Evolutionary conservation across 1,284 basidiomycete genomes (phyloP), one percentile per base, ranked within the genome.

Genomic region (Fomitiporia mediterranea): DNA sequence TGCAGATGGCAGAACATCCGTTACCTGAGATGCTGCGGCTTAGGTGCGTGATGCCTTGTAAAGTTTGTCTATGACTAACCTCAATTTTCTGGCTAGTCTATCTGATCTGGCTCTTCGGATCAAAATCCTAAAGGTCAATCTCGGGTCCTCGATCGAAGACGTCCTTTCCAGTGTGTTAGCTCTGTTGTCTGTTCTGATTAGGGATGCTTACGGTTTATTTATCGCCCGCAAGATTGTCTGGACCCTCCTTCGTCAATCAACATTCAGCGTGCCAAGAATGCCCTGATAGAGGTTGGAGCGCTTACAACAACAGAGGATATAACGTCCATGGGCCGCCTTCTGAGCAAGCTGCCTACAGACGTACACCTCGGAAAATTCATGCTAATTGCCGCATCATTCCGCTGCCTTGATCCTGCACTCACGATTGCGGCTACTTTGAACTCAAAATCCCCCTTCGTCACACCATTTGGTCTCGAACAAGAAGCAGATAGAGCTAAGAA

Each of bases 301-400:
- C 72, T 99, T 52, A 98, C 94, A 0, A 65, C 81, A 0, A 77
- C 75, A 0, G 94, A 98, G 69, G 94, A 98, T 32, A 98, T 99
- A 64, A 99, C 97, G 1, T 88, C 94, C 0, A 89, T 99, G 79
- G 97, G 97, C 30, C 79, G 89, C 50, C 76, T 98, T 30, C 77
- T 99, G 44, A 93, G 91, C 73, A 91, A 93, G 68, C 76, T 99
- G 44, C 97, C 97, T 0, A 93, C 91, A 47, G 97, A 99, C 67
- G 95, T 99, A 27, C 94, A 99, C 68, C 82, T 99, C 17, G 95
- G 91, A 50, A 98, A 99, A 73, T 93, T 99, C 69, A 74, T 99
- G 19, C 77, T 99, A 27, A 83, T 89, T 27, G 90, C 95, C 0
- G 86, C 89, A 1, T 69, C 94, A 25, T 91, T 99, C 71, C 83